Base-by-base conservation (phyloP, 495 filamentous ascomycete species). In the Immersiella caudata region DNA sequence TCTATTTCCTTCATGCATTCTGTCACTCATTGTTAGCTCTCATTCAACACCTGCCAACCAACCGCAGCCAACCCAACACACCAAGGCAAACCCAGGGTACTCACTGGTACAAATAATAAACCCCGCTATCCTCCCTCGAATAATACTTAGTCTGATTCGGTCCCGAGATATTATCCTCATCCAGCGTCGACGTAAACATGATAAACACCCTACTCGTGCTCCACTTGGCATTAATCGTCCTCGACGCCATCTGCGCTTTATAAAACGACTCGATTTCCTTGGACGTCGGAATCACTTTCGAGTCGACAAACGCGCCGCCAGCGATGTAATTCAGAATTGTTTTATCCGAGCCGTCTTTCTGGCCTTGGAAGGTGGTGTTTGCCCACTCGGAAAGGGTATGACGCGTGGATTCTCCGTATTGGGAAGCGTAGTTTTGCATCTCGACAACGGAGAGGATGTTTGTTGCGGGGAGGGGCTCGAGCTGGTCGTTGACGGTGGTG, bases 191-290 rank as follows among this genome's bases (percentile, higher is more conserved):
- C 16, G 59, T 61, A 40, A 61, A 61, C 59, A 61, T 61, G 29
- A 61, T 40, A 40, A 61, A 61, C 59, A 36, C 59, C 29, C 21
- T 61, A 11, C 27, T 36, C 29, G 22, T 61, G 26, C 59, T 61
- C 59, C 59, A 61, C 33, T 61, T 61, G 7, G 56, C 59, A 22
- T 61, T 61, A n/a, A 61, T 61, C 26, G 59, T 61, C 59, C 59
- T 61, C 25, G 59, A 61, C 7, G 21, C 59, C 59, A 61, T 61
- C 59, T 61, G 59, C 26, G 59, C 33, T 27, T 61, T 61, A 33
- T 61, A 61, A 36, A 61, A 61, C 26, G 24, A 33, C 59, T 61
- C 59, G 20, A 61, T 61, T 3, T 25, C 26, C 59, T 36, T 33
- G 3, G 59, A 21, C 26, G 59, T 9, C 21, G 27, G 59, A 40